These are phyloP conservation scores for Candida tammaniensis DNA, from an alignment of 805 yeast species.

Conservation along the genomic window DNA sequence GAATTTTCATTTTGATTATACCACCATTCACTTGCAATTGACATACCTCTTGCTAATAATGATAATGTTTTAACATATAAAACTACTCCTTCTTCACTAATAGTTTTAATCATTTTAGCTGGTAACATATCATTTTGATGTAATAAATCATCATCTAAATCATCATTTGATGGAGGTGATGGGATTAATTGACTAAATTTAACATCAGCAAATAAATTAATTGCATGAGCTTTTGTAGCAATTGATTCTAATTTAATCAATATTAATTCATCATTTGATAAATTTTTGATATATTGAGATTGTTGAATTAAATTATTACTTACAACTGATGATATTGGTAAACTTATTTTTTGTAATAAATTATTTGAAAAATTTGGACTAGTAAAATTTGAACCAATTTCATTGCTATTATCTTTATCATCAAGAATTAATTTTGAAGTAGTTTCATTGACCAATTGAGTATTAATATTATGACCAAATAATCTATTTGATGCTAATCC, in stretches of 20 bases:
- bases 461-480: slow-evolving; percentile 49
- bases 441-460: slow-evolving; percentile 6
- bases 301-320: slow-evolving; percentile 17
- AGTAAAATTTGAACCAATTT: slow-evolving; percentile 1
- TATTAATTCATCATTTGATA: slow-evolving; percentile 35
- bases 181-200: slow-evolving; percentile 86
- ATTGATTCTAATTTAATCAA: slow-evolving; percentile 59
- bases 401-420: slow-evolving; percentile 6
- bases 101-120: slow-evolving; percentile 50
- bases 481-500: slow-evolving; percentile 84
- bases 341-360: slow-evolving; percentile 29
- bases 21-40: slow-evolving; percentile 91
- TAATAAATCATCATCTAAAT: slow-evolving; percentile 31
- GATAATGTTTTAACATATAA: slow-evolving; percentile 83
- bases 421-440: background rate
- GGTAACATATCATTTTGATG: slow-evolving; percentile 49
- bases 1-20: slow-evolving; percentile 33
- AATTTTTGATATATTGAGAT: slow-evolving; percentile 15
- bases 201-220: slow-evolving; percentile 84
- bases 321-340: slow-evolving; percentile 25
- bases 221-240: slow-evolving; percentile 89
- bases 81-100: slow-evolving; percentile 84
- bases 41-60: slow-evolving; percentile 82
- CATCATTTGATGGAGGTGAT: slow-evolving; percentile 52
- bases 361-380: slow-evolving; percentile 35